Conservation (phyloP, 1,284 basidiomycete genomes). For the Leccinum holopus region DNA sequence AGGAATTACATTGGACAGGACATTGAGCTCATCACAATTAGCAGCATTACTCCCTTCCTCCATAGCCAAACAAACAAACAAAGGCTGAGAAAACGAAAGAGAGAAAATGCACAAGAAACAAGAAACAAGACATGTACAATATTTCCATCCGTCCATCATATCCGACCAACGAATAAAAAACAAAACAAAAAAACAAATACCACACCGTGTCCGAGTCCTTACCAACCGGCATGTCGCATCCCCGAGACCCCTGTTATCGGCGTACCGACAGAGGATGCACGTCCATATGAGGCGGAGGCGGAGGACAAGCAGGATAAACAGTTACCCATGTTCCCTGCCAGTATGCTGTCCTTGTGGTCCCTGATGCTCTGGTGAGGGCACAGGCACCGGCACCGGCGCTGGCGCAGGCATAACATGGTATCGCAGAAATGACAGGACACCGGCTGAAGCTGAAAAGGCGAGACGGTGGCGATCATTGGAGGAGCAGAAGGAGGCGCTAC, state of each 20-base stretch:
- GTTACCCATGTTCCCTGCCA: conserved; percentile 25
- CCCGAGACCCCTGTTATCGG: conserved; percentile 26
- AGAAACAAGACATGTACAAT: neutral
- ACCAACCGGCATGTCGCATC: conserved; percentile 32
- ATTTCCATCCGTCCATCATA: neutral
- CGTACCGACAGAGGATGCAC: conserved; percentile 17
- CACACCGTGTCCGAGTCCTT: no score
- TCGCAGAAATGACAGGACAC: conserved; percentile 23
- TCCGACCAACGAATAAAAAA: neutral
- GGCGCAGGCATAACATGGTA: conserved; percentile 13
- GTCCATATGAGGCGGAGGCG: conserved; percentile 10
- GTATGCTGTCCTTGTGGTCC: conserved; percentile 4
- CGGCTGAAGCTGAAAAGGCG: conserved; percentile 19
- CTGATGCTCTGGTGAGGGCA: conserved; percentile 4
- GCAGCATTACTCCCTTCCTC: conserved; percentile 19
- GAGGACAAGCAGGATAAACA: conserved; percentile 20
- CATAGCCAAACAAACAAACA: conserved; percentile 13
- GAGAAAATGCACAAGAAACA: neutral
- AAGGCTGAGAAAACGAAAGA: neutral
- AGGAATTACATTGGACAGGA: conserved; percentile 3
- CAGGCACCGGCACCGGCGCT: neutral
- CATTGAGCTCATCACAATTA: conserved; percentile 9
- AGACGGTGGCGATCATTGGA: conserved; percentile 12
- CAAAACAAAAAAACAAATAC: neutral
- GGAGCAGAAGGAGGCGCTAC: no score